A percentile compares a stretch with the other conserved stretches of the same genome.
These are phyloP conservation scores for Trichocladium uniseriatum DNA, from an alignment of 495 filamentous ascomycete genomes.

Conservation along the genomic window DNA sequence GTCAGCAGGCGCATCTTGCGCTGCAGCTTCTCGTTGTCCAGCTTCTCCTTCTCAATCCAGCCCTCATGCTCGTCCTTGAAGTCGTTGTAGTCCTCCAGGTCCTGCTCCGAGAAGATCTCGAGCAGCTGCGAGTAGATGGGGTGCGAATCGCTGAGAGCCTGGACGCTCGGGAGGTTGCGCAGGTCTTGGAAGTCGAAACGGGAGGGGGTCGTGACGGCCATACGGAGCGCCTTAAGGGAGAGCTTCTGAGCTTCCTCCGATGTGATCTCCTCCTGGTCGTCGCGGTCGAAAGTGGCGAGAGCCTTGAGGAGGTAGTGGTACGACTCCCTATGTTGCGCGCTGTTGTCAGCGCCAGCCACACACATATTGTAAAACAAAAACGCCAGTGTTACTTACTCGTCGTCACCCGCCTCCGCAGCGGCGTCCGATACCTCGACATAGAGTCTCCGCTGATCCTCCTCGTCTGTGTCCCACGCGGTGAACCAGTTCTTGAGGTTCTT, in stretches of 20 bases:
- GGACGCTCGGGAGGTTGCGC: conserved; percentile 73
- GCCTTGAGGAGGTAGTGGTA: conserved; percentile 79
- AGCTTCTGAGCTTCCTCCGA: conserved; percentile 67
- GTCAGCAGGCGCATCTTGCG: conserved; percentile 94
- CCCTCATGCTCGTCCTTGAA: conserved; percentile 77
- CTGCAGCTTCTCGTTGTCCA: conserved; percentile 54
- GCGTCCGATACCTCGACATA: conserved; percentile 70
- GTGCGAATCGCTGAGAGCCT: conserved; percentile 74
- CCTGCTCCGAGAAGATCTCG: conserved; percentile 88
- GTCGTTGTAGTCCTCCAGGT: conserved; percentile 88
- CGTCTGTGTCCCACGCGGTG: conserved; percentile 68
- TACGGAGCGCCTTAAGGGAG: conserved; percentile 72
- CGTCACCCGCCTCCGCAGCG: conserved; percentile 66
- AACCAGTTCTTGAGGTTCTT: conserved; percentile 75
- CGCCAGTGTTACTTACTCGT: conserved; percentile 43
- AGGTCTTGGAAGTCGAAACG: conserved; percentile 95
- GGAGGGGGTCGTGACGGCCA: conserved; percentile 61
- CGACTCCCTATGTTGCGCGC: conserved; percentile 40
- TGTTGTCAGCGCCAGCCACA: conserved; percentile 1
- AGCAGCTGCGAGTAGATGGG: conserved; percentile 79
- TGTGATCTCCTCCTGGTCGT: conserved; percentile 47
- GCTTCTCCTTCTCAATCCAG: conserved; percentile 62
- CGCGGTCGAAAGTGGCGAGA: conserved; percentile 71
- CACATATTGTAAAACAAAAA: neutral
- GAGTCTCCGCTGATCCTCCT: conserved; percentile 71